Base-by-base conservation (phyloP, 352 stramenopile species). In the Globisporangium megalacanthum region DNA sequence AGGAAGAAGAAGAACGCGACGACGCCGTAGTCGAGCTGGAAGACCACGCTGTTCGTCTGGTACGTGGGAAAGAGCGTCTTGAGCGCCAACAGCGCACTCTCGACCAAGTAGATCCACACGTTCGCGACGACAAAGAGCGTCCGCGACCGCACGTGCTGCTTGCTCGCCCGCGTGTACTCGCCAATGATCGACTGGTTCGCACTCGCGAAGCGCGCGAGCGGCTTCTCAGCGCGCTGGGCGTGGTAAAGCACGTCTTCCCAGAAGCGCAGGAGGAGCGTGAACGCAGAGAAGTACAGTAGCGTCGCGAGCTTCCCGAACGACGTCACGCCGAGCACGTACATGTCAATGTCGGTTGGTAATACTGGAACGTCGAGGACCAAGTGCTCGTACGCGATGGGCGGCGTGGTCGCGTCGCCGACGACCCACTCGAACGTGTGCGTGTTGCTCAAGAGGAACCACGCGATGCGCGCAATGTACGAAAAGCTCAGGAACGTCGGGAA, bases 351-450 rank as follows among this genome's bases (percentile, higher is more conserved):
- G 8, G 79, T 92, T 3, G 77, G 75, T 42, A 92, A 65, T 22
- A 92, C 56, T 33, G 77, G 74, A 56, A 81, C 78, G 52, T 73
- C 67, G 65, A 91, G 83, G 46, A 91, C 68, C 71, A 86, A 89
- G 68, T 92, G 79, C 61, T 79, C 65, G 62, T 88, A 89, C 54
- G 41, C 57, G 60, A 82, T 86, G n/a, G 64, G 42, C 36, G 69
- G 64, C 37, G 60, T 36, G 4, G 61, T 49, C 36, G 35, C 7
- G 35, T 8, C 7, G 6, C 79, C 79, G n/a, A 83, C 62, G 58
- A 88, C 82, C 77, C 77, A 87, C 64, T 92, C 71, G 54, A 92
- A 92, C 54, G 82, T 79, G 66, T 92, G 82, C 71, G 89, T 88
- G 53, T 87, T 83, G 63, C 75, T 83, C 4, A 92, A 68, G 41